Evolutionary conservation across 176 grass and related monocot genomes (phyloP).

Genomic region (Carex littledalei): DNA sequence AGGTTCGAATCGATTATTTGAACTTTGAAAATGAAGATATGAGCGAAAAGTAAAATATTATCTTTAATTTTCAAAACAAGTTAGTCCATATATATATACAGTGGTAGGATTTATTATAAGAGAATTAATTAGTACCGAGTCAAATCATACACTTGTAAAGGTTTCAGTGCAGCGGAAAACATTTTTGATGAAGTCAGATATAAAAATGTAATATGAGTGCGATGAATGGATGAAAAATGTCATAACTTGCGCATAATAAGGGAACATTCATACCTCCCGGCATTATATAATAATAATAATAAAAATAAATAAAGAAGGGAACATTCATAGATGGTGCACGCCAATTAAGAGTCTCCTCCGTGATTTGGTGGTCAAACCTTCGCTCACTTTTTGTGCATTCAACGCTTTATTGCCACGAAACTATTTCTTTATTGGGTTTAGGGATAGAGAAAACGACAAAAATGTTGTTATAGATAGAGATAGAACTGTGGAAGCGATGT

Average conservation of each 20-base stretch:
- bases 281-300: background rate
- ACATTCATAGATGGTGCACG: background rate
- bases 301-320: background rate
- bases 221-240: background rate
- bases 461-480: background rate
- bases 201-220: background rate
- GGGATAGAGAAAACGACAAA: background rate
- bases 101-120: background rate
- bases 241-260: background rate
- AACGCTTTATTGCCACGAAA: conserved; percentile 7
- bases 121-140: background rate
- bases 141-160: background rate
- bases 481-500: background rate
- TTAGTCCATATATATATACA: background rate
- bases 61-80: too few relatives aligned
- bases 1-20: too few relatives aligned
- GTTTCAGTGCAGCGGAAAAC: background rate
- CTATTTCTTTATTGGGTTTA: background rate
- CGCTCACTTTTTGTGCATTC: background rate
- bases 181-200: background rate
- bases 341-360: background rate
- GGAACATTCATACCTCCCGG: too few relatives aligned
- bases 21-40: too few relatives aligned
- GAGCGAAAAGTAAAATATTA: too few relatives aligned
- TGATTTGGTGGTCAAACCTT: background rate